Evolutionary conservation across 108 stramenopile genomes (phyloP).

Genomic region (Skeletonema tropicum): DNA sequence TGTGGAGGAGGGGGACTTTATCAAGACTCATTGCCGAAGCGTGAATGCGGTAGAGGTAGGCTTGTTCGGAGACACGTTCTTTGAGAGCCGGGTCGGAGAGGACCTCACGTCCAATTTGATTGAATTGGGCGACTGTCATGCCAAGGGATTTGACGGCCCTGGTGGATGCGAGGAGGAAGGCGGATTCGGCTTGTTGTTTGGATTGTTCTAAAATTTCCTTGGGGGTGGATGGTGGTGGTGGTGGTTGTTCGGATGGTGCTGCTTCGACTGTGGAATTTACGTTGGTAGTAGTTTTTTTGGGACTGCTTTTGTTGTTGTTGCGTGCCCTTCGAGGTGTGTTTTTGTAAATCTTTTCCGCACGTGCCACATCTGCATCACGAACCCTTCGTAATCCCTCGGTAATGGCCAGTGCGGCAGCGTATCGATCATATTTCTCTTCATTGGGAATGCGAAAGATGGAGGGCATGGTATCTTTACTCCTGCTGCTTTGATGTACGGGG

Average conservation of each 20-base stretch:
- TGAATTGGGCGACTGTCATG: slow-evolving; percentile 69
- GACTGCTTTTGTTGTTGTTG: slow-evolving; percentile 9
- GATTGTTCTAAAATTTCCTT: slow-evolving; percentile 12
- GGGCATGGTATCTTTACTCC: slow-evolving; percentile 48
- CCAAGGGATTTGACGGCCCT: slow-evolving; percentile 67
- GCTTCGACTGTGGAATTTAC: not conserved
- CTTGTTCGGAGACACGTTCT: slow-evolving; percentile 76
- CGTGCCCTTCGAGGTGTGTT: not conserved
- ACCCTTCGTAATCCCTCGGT: slow-evolving; percentile 65
- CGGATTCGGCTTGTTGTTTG: slow-evolving; percentile 32
- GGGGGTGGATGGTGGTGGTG: not conserved
- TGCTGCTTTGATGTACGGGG: not conserved
- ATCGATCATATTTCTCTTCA: slow-evolving; percentile 63
- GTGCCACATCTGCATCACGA: slow-evolving; percentile 51
- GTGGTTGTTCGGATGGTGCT: not conserved
- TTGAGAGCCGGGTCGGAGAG: slow-evolving; percentile 46
- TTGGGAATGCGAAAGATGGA: slow-evolving; percentile 53
- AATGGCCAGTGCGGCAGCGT: slow-evolving; percentile 68
- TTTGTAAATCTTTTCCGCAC: slow-evolving; percentile 6
- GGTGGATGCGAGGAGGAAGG: slow-evolving; percentile 50
- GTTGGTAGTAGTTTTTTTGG: not conserved
- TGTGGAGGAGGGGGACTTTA: slow-evolving; percentile 48
- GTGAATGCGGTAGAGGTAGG: slow-evolving; percentile 74
- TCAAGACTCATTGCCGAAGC: slow-evolving; percentile 62
- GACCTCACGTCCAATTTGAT: slow-evolving; percentile 66